These are phyloP conservation scores for Bryum argenteum DNA, from an alignment of 225 moss, liverwort and hornwort species.

Conservation along the genomic window DNA sequence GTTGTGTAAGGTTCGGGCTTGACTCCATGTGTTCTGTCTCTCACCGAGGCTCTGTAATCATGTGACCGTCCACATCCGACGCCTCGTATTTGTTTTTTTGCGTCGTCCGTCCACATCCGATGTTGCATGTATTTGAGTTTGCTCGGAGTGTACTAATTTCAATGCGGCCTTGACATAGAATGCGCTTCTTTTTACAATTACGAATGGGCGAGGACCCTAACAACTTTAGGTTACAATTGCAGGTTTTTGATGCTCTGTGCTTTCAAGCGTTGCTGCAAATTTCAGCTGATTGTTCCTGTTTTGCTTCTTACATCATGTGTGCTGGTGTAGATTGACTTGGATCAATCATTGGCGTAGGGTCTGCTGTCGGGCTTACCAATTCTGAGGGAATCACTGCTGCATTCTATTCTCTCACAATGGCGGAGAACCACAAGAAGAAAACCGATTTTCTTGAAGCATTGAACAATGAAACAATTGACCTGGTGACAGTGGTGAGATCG, in stretches of 20 bases:
- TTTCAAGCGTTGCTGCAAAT: background rate
- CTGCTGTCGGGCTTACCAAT: slow-evolving; percentile 2
- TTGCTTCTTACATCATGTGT: background rate
- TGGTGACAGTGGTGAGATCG: slow-evolving; percentile 51
- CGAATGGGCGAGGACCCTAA: background rate
- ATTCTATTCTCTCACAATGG: slow-evolving; percentile 34
- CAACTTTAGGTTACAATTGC: background rate
- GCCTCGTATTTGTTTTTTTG: too few species aligned
- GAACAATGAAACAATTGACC: slow-evolving; percentile 53
- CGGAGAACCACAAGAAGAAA: slow-evolving; percentile 38
- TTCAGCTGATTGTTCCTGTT: background rate
- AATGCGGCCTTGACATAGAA: background rate
- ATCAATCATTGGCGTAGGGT: slow-evolving; percentile 6
- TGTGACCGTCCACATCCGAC: too few species aligned
- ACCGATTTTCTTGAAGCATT: slow-evolving; percentile 42
- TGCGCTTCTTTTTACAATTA: background rate
- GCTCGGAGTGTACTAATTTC: too few species aligned
- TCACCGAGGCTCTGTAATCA: too few species aligned
- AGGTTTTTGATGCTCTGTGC: background rate
- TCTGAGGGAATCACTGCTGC: slow-evolving; percentile 10
- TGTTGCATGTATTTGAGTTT: too few species aligned
- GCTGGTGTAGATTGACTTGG: slow-evolving; percentile 2
- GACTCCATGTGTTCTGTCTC: too few species aligned
- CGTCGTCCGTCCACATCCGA: too few species aligned
- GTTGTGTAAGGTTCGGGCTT: too few species aligned